Base-by-base conservation (phyloP, 148 eudicot species). In the Fagopyrum esculentum region DNA sequence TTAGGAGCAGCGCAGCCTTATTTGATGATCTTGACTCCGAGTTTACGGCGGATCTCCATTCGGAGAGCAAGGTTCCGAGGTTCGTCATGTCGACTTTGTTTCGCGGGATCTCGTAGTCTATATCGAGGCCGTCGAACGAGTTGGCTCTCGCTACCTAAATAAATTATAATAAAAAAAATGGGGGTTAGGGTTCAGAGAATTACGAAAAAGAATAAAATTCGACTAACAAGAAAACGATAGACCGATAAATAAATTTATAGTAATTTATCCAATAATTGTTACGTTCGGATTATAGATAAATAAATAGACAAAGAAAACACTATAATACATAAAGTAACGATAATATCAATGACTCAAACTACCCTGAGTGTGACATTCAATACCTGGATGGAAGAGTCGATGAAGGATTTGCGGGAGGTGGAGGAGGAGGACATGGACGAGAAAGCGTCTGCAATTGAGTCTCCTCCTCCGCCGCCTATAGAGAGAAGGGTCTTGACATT, bases 41-140 rank as follows among this genome's bases (percentile, higher is more conserved):
- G 3, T 76, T 49, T 4, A 84, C 45, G 2, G 87, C 85, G 1
- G 81, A 6, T 3, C 91, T 82, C 94, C 91, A 88, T 74, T 88
- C 87, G 5, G 43, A 12, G 0, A 90, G 43, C n/a, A 90, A 83
- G 61, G 26, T 2, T 2, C 70, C 89, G 9, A 83, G 5, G 75
- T 88, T 85, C 48, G 49, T 40, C 90, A 90, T 90, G 26, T 86
- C 85, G 40, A 29, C 5, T 7, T n/a, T 4, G 4, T 29, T 19
- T 0, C 10, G 2, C 2, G 64, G 87, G 66, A 82, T 78, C 71
- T 88, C 91, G 88, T 88, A 88, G n/a, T 86, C 91, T 5, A 90
- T 73, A 73, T 90, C 94, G 0, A 88, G 84, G 19, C 94, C 94
- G 2, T 73, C 11, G 69, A 79, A 90, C 10, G 83, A 81, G 44